Base-by-base conservation (phyloP, 805 yeast genomes). In the Cyberlindnera americana region DNA sequence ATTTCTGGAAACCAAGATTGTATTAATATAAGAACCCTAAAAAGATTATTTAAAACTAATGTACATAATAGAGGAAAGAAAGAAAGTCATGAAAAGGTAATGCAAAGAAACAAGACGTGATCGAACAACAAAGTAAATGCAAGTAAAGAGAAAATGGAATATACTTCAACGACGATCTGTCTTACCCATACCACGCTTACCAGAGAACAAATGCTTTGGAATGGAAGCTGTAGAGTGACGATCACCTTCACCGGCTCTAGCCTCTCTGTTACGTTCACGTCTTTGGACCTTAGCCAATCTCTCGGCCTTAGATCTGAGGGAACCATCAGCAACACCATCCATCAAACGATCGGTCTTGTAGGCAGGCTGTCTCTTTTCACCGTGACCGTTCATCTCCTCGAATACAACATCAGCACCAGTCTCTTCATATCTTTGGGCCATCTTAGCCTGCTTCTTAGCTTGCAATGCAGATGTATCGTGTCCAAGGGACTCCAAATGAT, bases 141-240 rank as follows among this genome's bases (percentile, higher is more conserved):
- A n/a, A n/a, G n/a, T n/a, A n/a, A n/a, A n/a, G n/a, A n/a, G n/a
- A n/a, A n/a, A n/a, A n/a, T n/a, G n/a, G n/a, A n/a, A n/a, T n/a
- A n/a, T n/a, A n/a, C n/a, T n/a, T 55, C 72, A 87, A 74, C 98
- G 91, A 69, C 85, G 77, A 65, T 88, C 95, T 49, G 88, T 81
- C 65, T 83, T 83, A 65, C 97, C 97, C 57, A 78, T 80, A 72
- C 97, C 95, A 70, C 99, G 81, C 77, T 93, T 93, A 69, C 99
- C 99, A 56, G 88, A 70, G 72, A 83, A 85, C 75, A 93, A 73
- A 69, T 93, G 99, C 73, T 90, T 91, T 49, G 97, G 96, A 69
- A 86, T 66, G 47, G 86, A 70, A 37, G 85, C 93, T 39, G 89
- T 77, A 42, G 78, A 72, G 64, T 88, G 95, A 67, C 98, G 82